These are phyloP conservation scores for Penicillium diatomitis DNA, from an alignment of 495 filamentous ascomycete species.

Conservation along the genomic window DNA sequence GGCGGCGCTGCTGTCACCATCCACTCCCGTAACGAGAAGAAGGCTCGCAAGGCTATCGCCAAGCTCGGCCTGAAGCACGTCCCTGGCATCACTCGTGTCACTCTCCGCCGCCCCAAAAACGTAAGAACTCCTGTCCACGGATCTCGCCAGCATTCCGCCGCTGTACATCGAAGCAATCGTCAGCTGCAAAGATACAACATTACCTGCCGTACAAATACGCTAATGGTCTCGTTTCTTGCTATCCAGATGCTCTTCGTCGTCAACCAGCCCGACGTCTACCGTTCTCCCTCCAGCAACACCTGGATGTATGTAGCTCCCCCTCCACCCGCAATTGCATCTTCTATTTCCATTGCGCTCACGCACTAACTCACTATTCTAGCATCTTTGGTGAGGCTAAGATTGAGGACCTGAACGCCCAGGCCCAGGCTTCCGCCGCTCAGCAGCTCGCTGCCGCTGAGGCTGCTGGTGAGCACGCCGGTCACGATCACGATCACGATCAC, in stretches of 20 bases:
- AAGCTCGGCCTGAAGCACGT: conserved; percentile 97
- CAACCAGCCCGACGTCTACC: conserved; percentile 98
- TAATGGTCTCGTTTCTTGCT: neutral
- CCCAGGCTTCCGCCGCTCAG: conserved; percentile 87
- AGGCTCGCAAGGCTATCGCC: conserved; percentile 94
- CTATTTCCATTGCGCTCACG: neutral
- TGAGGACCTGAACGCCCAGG: conserved; percentile 96
- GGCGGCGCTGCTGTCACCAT: conserved; percentile 79
- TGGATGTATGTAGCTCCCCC: conserved; percentile 72
- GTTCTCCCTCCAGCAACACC: conserved; percentile 94
- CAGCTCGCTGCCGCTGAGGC: conserved; percentile 74
- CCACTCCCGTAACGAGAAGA: conserved; percentile 99
- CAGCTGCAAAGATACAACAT: neutral
- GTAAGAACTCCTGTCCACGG: conserved; percentile 39
- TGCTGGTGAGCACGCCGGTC: conserved; percentile 69
- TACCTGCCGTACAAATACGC: neutral
- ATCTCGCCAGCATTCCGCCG: neutral
- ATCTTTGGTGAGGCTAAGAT: conserved; percentile 99
- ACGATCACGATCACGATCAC: conserved; percentile 65
- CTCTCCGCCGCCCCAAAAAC: conserved; percentile 95
- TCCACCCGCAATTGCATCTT: neutral
- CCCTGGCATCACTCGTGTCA: conserved; percentile 94
- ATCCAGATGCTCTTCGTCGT: conserved; percentile 95
- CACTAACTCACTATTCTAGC: conserved; percentile 35
- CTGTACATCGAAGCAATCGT: neutral